Conservation (phyloP, 1,284 basidiomycete genomes). For the Sparassis latifolia region DNA sequence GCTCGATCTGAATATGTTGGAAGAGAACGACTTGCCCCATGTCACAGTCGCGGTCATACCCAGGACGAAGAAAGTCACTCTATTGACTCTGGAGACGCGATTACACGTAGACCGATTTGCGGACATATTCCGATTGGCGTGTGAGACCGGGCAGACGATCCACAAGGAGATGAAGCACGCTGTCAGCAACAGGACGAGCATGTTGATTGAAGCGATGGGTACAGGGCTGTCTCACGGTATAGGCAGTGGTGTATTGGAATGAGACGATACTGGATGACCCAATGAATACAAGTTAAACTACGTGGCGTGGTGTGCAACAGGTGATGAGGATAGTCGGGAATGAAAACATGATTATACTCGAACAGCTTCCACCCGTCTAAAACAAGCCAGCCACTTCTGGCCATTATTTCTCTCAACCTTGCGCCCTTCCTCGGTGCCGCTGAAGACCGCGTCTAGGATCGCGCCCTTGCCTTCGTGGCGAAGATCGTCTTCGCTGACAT, state of each 20-base stretch:
- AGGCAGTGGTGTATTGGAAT: no score
- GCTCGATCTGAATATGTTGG: constrained; percentile 81
- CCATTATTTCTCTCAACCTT: constrained; percentile 93
- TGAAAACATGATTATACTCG: constrained; percentile 11
- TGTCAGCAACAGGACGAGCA: constrained; percentile 59
- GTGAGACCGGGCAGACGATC: constrained; percentile 73
- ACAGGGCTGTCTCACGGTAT: constrained; percentile 14
- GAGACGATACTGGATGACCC: constrained; percentile 14
- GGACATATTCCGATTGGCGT: constrained; percentile 78
- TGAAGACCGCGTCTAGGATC: constrained; percentile 77
- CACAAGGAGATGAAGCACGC: constrained; percentile 82
- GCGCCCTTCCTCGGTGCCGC: constrained; percentile 91
- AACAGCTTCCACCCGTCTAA: constrained; percentile 49
- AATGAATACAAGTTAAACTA: constrained; percentile 6
- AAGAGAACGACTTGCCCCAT: constrained; percentile 88
- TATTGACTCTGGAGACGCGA: constrained; percentile 93
- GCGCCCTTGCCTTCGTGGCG: constrained; percentile 63
- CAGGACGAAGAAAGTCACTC: constrained; percentile 73
- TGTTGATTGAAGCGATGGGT: constrained; percentile 46
- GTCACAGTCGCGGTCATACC: constrained; percentile 88
- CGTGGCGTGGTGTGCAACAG: not conserved
- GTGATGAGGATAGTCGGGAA: not conserved
- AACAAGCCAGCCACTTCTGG: constrained; percentile 86
- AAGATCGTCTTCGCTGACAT: constrained; percentile 72
- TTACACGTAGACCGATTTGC: constrained; percentile 90